phyloP scores from a whole-genome alignment of 176 grass and related monocot species.

The Oryza glaberrima region DNA sequence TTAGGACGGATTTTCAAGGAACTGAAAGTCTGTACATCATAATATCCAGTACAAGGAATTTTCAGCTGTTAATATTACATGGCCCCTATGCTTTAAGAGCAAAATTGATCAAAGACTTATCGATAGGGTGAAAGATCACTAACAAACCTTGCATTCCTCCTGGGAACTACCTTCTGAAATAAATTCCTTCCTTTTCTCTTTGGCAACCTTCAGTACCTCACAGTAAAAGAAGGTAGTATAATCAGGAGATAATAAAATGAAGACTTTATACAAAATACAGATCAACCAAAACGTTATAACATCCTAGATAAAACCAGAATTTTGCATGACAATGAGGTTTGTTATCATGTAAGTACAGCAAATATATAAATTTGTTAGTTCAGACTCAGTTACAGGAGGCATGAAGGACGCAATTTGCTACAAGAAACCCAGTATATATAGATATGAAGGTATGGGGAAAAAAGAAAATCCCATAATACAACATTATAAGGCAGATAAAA shows the following conservation, averaged over 20 bases:
- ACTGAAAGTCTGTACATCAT: neutral
- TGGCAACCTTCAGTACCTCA: constrained; percentile 55
- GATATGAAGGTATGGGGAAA: constrained; percentile 4
- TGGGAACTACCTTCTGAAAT: constrained; percentile 41
- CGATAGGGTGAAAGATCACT: constrained; percentile 19
- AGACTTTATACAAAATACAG: constrained; percentile 27
- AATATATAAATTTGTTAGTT: constrained; percentile 22
- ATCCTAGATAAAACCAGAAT: neutral
- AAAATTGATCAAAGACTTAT: constrained; percentile 20
- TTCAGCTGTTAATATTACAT: neutral
- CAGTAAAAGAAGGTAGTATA: constrained; percentile 26
- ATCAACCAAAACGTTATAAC: constrained; percentile 7
- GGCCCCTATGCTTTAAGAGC: neutral
- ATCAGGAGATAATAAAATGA: constrained; percentile 40
- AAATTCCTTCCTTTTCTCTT: constrained; percentile 64
- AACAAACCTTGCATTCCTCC: constrained; percentile 87
- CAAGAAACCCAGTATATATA: neutral
- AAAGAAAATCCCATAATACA: constrained; percentile 9
- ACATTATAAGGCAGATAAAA: constrained; percentile 20
- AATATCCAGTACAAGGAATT: neutral
- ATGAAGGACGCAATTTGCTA: neutral
- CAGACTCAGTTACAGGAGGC: neutral
- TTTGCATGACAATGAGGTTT: neutral
- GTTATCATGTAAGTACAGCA: constrained; percentile 23
- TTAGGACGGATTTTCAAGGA: neutral